Evolutionary conservation across 495 filamentous ascomycete genomes (phyloP).

Genomic region (Thozetella sp.): DNA sequence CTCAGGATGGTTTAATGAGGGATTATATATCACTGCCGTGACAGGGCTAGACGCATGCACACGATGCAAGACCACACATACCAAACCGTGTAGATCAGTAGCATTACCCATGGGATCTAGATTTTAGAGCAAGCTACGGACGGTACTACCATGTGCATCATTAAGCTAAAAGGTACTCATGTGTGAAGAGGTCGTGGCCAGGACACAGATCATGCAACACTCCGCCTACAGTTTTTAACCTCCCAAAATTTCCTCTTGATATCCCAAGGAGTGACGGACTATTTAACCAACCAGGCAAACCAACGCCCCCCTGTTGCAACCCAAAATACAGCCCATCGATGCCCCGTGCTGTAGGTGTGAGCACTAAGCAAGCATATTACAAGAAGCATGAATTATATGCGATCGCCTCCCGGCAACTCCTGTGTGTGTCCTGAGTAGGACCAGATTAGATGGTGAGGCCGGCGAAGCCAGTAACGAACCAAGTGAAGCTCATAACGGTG

Average conservation of each 20-base stretch:
- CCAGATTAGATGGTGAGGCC: conserved; percentile 42
- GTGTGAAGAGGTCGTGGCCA: conserved; percentile 24
- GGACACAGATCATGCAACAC: conserved; percentile 3
- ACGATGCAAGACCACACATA: no score
- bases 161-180: conserved; percentile 25
- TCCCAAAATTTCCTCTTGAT: neutral
- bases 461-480: conserved; percentile 77
- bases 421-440: no score
- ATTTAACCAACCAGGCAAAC: neutral
- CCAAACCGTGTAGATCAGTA: no score
- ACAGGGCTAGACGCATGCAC: no score
- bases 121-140: no score
- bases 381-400: neutral
- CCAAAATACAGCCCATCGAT: neutral
- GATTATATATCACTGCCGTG: conserved; percentile 4
- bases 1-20: conserved; percentile 62
- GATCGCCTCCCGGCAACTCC: no score
- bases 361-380: conserved; percentile 3
- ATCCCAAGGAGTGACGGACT: neutral
- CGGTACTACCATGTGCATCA: conserved; percentile 19
- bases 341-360: neutral
- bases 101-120: no score
- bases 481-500: conserved; percentile 83
- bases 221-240: neutral
- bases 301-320: conserved; percentile 6